Evolutionary conservation across 208 protist genomes (phyloP), one percentile per base, ranked within the genome.

Genomic region (Leishmania major): DNA sequence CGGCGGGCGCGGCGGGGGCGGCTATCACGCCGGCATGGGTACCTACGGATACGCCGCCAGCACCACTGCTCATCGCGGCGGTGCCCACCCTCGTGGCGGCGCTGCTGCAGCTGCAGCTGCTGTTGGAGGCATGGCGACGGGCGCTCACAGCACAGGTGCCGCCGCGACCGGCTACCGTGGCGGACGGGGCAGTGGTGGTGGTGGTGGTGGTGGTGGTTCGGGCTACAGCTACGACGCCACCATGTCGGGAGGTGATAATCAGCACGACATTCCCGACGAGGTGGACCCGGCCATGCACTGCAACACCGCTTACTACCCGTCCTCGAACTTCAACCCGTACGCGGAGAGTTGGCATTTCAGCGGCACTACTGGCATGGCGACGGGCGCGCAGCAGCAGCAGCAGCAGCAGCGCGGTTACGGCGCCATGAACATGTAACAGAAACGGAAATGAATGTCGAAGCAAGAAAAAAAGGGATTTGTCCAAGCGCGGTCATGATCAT

Each of bases 321-420:
- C 69, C 75, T 85, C 81, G 37, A 80, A 85, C 75, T 81, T 85
- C 62, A 85, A 85, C 71, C 82, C 82, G 45, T 85, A 85, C 57
- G 82, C 82, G 43, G 72, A 85, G 43, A 81, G 82, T 40, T 85
- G 82, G 82, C 67, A 73, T 43, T 80, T 78, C 64, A 85, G 47
- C 77, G 82, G 77, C 25, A 75, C 80, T 22, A 70, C 77, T 49
- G 66, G 73, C 49, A 57, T 81, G 45, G 76, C 75, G 62, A 40
- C 71, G 22, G 75, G 17, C 13, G 25, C 51, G n/a, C 64, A 43
- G 53, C 55, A 37, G 67, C 66, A 53, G 55, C 75, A 22, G 37
- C 81, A 45, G n/a, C 72, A 76, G 72, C 72, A 57, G 72, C 72
- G 72, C 15, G 49, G 72, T 3, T 76, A 62, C 15, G 72, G 72